A percentile compares a stretch with the other conserved stretches of the same genome.
Evolutionary conservation across 768 basidiomycete genomes (phyloP).

Genomic region (Epithele typhae): DNA sequence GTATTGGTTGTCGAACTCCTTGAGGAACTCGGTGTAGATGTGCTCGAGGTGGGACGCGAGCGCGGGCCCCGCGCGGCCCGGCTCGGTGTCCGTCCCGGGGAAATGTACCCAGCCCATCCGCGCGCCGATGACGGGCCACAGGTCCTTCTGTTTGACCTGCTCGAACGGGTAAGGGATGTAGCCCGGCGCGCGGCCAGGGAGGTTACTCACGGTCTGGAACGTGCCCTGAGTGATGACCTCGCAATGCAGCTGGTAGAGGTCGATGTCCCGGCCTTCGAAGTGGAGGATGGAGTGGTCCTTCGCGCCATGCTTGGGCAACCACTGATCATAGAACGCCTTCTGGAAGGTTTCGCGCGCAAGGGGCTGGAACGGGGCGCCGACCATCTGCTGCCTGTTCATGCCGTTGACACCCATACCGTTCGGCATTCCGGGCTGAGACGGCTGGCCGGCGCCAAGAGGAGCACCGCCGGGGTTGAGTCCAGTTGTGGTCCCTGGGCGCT

Average conservation of each 20-base stretch:
- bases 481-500: conserved; percentile 7
- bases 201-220: conserved; percentile 33
- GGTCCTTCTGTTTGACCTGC: conserved; percentile 31
- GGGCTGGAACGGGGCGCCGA: conserved; percentile 18
- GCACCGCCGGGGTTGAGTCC: conserved; percentile 1
- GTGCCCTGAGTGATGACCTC: conserved; percentile 54
- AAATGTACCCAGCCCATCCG: conserved; percentile 63
- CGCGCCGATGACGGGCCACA: conserved; percentile 67
- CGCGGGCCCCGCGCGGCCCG: conserved; percentile 57
- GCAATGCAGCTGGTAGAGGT: conserved; percentile 54
- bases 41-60: conserved; percentile 56
- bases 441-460: not conserved
- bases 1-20: conserved; percentile 46
- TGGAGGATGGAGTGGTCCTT: conserved; percentile 38
- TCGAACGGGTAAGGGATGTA: not conserved
- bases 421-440: conserved; percentile 3
- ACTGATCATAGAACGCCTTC: conserved; percentile 44
- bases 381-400: conserved; percentile 3
- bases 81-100: conserved; percentile 55
- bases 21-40: conserved; percentile 57
- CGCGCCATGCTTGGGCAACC: conserved; percentile 36
- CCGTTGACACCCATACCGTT: conserved; percentile 1
- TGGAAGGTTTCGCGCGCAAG: conserved; percentile 36
- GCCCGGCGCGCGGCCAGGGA: too few relatives aligned
- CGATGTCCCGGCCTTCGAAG: conserved; percentile 53